Base-by-base conservation (phyloP, 1,284 basidiomycete species). In the Mycena sp. region DNA sequence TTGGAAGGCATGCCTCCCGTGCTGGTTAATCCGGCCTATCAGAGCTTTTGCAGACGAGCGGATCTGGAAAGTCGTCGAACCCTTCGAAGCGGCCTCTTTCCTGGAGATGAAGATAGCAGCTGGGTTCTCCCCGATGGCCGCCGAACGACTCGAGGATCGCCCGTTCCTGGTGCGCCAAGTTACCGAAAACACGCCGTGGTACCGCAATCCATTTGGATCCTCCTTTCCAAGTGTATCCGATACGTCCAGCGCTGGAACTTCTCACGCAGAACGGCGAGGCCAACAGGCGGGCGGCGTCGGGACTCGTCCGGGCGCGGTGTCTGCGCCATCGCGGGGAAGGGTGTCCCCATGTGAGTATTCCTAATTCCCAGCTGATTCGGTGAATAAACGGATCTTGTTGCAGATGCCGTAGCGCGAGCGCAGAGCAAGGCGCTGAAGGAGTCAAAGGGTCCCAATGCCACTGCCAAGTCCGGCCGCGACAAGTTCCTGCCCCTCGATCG, bases 171-270 rank as follows among this genome's bases (percentile, higher is more conserved):
- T 63, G 41, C 60, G 48, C 44, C 60, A n/a, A 41, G 50, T 30
- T 46, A 62, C 61, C 4, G 4, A 46, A 22, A 62, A 62, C 52
- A 62, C 48, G 34, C 48, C 62, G 34, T 62, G 62, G 62, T 62
- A 62, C 37, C 48, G 48, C 20, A 52, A 62, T 38, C 62, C 62
- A 16, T 38, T 62, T 20, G 22, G n/a, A n/a, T 46, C 7, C 30
- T 6, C 13, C 8, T 22, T 18, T 11, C 55, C 55, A 34, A 18
- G 9, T 39, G 62, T n/a, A 16, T 20, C 62, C 18, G n/a, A n/a
- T 30, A 22, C 20, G 39, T 64, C 62, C 20, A 16, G 2, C 9
- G 37, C 50, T 39, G 20, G 20, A 39, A 59, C 9, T 22, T 39
- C 56, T 39, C 56, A 20, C 18, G 7, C 38, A 20, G 56, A 25